These are phyloP conservation scores for Umbilicus rupestris DNA, from an alignment of 164 flowering plant species.

Conservation along the genomic window DNA sequence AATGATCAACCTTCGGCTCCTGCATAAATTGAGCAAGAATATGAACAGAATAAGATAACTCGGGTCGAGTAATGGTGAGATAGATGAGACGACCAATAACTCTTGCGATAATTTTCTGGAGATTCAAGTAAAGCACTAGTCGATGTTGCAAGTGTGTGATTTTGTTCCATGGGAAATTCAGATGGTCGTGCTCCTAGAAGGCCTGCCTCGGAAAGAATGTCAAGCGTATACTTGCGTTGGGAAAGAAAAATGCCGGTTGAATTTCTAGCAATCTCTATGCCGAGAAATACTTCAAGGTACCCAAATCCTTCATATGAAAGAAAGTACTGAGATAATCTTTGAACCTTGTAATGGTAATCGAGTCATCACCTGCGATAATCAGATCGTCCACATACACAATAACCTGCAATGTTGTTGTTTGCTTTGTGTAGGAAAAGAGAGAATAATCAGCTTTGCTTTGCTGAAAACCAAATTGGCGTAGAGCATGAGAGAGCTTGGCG, in stretches of 20 bases:
- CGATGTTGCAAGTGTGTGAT: not conserved
- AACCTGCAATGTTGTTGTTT: not conserved
- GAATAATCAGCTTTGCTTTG: slow-evolving; percentile 1
- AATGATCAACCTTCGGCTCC: too few relatives aligned
- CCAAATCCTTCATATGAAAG: not conserved
- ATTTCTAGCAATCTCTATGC: too few relatives aligned
- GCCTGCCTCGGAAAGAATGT: not conserved
- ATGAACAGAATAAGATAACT: not conserved
- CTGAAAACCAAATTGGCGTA: not conserved
- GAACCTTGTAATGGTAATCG: too few relatives aligned
- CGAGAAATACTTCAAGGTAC: not conserved
- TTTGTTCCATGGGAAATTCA: not conserved
- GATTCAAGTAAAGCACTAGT: not conserved
- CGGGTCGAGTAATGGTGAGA: not conserved
- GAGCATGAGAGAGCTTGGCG: not conserved
- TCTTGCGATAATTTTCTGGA: not conserved
- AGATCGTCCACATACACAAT: too few relatives aligned
- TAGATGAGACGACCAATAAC: not conserved
- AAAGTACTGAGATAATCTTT: too few relatives aligned
- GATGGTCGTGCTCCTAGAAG: not conserved
- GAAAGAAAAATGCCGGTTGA: too few relatives aligned
- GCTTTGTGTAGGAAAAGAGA: not conserved
- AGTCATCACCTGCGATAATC: not conserved
- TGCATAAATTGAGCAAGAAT: not conserved
- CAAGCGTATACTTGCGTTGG: not conserved